Evolutionary conservation across 257 asterid genomes (phyloP).

Genomic region (Ehretia macrophylla): DNA sequence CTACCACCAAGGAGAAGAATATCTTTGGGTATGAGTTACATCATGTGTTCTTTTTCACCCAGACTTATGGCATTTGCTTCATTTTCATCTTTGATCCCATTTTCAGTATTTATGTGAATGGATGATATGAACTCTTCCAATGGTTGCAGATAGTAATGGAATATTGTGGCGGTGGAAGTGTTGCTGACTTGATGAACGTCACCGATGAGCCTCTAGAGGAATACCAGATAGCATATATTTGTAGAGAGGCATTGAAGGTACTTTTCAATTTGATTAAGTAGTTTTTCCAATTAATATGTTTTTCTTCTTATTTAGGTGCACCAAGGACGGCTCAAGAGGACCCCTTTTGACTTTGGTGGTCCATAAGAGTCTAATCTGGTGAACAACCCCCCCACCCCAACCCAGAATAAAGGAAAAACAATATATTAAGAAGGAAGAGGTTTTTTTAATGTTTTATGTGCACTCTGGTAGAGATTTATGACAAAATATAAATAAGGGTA

Average conservation of each 20-base stretch:
- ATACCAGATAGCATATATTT: conserved; percentile 82
- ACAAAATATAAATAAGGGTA: no score
- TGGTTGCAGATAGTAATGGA: conserved; percentile 96
- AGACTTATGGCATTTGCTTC: neutral
- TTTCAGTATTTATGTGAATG: neutral
- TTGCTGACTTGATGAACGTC: conserved; percentile 92
- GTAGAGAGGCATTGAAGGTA: conserved; percentile 96
- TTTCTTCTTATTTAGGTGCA: conserved; percentile 2
- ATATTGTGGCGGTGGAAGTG: conserved; percentile 99
- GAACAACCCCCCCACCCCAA: no score
- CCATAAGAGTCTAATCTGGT: no score
- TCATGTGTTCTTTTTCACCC: neutral
- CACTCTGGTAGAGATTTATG: no score
- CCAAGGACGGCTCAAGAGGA: no score
- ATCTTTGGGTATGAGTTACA: conserved; percentile 76
- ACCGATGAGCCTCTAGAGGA: conserved; percentile 91
- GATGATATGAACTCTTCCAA: neutral
- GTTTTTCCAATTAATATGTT: conserved; percentile 10
- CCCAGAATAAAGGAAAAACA: no score
- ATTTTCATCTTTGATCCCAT: conserved; percentile 2
- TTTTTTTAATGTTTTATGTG: no score
- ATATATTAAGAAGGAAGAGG: no score
- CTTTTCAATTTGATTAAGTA: conserved; percentile 15
- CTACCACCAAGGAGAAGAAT: conserved; percentile 98
- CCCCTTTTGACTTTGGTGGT: no score